Base-by-base conservation (phyloP, 768 basidiomycete species). In the Pleurotus djamor region DNA sequence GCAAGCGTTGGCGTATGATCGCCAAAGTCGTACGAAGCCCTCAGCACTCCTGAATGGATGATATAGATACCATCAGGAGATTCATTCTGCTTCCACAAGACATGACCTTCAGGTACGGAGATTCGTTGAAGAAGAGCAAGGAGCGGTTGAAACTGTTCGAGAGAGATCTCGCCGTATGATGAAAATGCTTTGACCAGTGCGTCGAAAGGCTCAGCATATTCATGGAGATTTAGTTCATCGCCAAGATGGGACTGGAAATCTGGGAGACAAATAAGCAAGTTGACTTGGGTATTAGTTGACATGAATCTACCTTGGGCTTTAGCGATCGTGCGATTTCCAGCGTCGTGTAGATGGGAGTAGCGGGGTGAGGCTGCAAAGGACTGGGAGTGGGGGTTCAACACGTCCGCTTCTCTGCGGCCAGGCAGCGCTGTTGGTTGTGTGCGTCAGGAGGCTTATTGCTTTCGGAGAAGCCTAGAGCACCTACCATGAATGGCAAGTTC, bases 11-110 rank as follows among this genome's bases (percentile, higher is more conserved):
- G 81, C 4, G 83, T 74, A 63, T 90, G 83, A 51, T 85, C 85
- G 2, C 85, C 85, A 68, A 94, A 96, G 48, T 77, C 72, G 72
- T 98, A 98, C 16, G 81, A 82, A 0, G 96, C 96, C 8, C 91
- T 80, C 35, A 99, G 78, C 35, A 94, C 83, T 6, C 96, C 96
- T 0, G 87, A 82, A 65, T 97, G 89, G 64, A 99, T 87, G 66
- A 98, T 80, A 74, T 96, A 98, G 32, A 98, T 72, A 4, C 91
- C 94, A 66, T 94, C 89, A 0, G 95, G 80, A 0, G 71, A 68
- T 52, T 95, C 93, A n/a, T 79, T 86, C 57, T 88, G 88, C 8
- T 72, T 77, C 92, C 93, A 98, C 0, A 98, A 79, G 0, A 87
- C 78, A 34, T 77, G 68, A 0, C 85, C 89, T 4, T 81, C 78